Conservation (phyloP, 371 early-diverging fungal genomes). For the Nosema muscidifuracis region DNA sequence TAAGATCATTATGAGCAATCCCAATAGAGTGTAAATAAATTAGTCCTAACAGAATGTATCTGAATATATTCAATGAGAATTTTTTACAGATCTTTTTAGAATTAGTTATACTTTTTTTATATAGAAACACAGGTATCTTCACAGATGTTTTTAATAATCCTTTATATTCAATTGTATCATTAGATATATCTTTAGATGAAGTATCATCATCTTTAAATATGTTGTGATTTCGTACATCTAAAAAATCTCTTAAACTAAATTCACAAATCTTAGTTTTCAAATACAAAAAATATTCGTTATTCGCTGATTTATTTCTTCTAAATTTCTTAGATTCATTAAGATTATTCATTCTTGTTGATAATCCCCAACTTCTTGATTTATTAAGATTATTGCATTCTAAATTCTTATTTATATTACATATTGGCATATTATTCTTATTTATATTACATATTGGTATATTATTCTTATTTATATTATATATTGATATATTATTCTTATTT, state of each 20-base stretch:
- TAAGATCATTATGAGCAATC: conserved; percentile 49
- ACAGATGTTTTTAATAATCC: not conserved
- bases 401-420: no score
- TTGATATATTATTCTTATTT: no score
- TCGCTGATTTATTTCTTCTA: not conserved
- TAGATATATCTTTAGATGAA: not conserved
- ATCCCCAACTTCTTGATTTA: not conserved
- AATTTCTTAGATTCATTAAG: not conserved
- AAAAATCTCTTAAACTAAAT: conserved; percentile 15
- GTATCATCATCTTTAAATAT: not conserved
- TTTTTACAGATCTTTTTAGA: no score
- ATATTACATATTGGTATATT: no score
- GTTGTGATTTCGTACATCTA: not conserved
- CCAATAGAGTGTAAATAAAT: conserved; percentile 29
- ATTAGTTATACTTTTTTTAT: not conserved
- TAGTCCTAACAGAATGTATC: conserved; percentile 34
- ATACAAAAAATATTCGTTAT: not conserved
- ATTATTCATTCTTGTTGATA: not conserved
- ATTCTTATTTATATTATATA: no score
- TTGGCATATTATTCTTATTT: no score
- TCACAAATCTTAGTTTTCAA: conserved; percentile 5
- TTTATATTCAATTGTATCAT: not conserved
- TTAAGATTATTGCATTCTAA: no score
- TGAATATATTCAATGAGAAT: conserved; percentile 12
- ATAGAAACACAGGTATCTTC: not conserved